A percentile compares a stretch with the other conserved stretches of the same genome.
Conservation (phyloP, 2,329 filamentous ascomycete species). For the Nothophoma quercina region DNA sequence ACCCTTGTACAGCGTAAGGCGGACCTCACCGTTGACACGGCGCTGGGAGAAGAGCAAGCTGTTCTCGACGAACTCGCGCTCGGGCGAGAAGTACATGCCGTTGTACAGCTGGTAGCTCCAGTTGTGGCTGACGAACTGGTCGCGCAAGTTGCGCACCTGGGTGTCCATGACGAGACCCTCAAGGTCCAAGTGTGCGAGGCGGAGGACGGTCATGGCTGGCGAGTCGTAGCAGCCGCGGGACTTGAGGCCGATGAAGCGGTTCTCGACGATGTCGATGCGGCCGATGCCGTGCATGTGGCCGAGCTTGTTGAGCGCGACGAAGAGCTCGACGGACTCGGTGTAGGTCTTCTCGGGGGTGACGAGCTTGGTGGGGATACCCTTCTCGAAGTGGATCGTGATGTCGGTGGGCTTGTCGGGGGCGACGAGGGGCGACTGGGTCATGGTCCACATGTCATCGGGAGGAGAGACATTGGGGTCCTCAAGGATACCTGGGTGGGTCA, state of each 20-base stretch:
- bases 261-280: constrained; percentile 83
- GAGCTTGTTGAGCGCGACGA: constrained; percentile 74
- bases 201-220: constrained; percentile 56
- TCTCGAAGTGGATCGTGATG: constrained; percentile 75
- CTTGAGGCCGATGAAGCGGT: constrained; percentile 82
- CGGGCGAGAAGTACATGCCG: constrained; percentile 73
- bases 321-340: constrained; percentile 75
- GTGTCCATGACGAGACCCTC: constrained; percentile 74
- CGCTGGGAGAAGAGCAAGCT: constrained; percentile 54
- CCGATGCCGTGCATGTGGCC: constrained; percentile 77
- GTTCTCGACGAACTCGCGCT: constrained; percentile 75
- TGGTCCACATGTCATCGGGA: constrained; percentile 82
- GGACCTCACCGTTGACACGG: constrained; percentile 59
- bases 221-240: constrained; percentile 80
- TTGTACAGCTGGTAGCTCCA: constrained; percentile 62
- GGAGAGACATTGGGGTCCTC: constrained; percentile 71
- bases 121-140: constrained; percentile 70
- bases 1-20: constrained; percentile 73
- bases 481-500: constrained; percentile 57
- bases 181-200: constrained; percentile 66
- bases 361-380: constrained; percentile 76
- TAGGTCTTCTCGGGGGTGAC: constrained; percentile 65
- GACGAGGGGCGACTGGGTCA: constrained; percentile 71
- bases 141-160: constrained; percentile 72
- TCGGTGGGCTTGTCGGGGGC: constrained; percentile 76